Evolutionary conservation across 1,139 yeast genomes (phyloP), one percentile per base, ranked within the genome.

Genomic region (Kurtzmaniella quercitrusa): DNA sequence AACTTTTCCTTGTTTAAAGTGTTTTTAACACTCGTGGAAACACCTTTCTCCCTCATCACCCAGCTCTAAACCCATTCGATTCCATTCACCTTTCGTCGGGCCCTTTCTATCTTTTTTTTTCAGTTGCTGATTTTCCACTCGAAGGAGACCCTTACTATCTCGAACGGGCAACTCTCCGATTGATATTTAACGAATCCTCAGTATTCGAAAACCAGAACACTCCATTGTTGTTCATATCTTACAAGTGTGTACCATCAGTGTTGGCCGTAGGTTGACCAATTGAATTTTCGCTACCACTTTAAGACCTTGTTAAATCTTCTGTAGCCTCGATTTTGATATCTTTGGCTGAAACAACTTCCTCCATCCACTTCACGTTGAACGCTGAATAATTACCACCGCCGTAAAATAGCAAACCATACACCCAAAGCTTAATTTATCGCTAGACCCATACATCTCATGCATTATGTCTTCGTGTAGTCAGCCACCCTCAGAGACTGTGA

Each of bases 111-210:
- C 4, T 12, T 11, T n/a, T 11, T 27, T 27, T 27, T 27, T 27
- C 31, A 10, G 31, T 27, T 27, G 31, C 31, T 27, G 14, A 27
- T 11, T 27, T 27, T 27, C 31, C 12, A 27, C 31, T 27, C 31
- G 31, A 27, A n/a, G n/a, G 31, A 27, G 10, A 10, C 5, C 14
- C 14, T n/a, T 11, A 3, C 31, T 27, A n/a, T 27, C 31, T 27
- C 31, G 31, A 27, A 27, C 31, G 31, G 31, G 31, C 31, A 27
- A 27, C 31, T 27, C 31, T 27, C 31, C n/a, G 31, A 27, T 27
- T 8, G 10, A 23, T 10, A 23, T 23, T 10, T 8, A 23, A 23
- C 25, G 25, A 10, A n/a, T n/a, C n/a, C n/a, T n/a, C n/a, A n/a
- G n/a, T n/a, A n/a, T n/a, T n/a, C n/a, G n/a, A n/a, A n/a, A n/a